Percentiles rank a stretch among this genome's conserved stretches.
phyloP scores from a whole-genome alignment of 352 stramenopile species.

The Hyaloperonospora brassicae region DNA sequence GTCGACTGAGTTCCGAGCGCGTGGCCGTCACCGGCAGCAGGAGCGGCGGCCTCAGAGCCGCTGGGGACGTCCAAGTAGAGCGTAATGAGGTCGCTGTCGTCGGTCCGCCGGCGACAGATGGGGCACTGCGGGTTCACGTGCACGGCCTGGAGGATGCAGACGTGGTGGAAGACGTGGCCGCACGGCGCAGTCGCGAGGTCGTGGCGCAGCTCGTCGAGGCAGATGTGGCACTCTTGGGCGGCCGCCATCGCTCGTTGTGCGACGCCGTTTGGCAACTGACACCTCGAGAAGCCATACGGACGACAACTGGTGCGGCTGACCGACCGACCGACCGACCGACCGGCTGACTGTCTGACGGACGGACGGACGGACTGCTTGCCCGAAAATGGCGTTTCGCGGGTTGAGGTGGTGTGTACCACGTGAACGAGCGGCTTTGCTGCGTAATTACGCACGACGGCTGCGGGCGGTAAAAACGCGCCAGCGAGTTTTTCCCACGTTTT shows the following conservation, averaged over 20 bases:
- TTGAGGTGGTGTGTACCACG: conserved; percentile 4
- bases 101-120: conserved; percentile 49
- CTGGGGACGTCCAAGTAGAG: conserved; percentile 60
- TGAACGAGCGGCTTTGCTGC: too few relatives aligned
- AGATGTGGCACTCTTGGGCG: conserved; percentile 75
- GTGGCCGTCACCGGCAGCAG: background rate
- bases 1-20: conserved; percentile 1
- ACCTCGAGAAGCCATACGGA: conserved; percentile 5
- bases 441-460: conserved; percentile 17
- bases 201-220: conserved; percentile 60
- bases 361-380: background rate
- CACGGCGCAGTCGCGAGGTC: conserved; percentile 55
- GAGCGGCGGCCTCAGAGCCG: background rate
- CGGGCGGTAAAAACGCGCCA: background rate
- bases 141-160: conserved; percentile 66
- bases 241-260: conserved; percentile 10
- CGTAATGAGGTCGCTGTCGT: conserved; percentile 39
- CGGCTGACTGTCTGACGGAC: too few relatives aligned
- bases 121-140: conserved; percentile 65
- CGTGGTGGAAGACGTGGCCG: conserved; percentile 66
- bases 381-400: background rate
- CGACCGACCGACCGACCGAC: too few relatives aligned
- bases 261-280: conserved; percentile 6
- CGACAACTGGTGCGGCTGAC: background rate
- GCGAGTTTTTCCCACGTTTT: conserved; percentile 9